phyloP scores from a whole-genome alignment of 768 basidiomycete genomes.

The Hypsizygus marmoreus region DNA sequence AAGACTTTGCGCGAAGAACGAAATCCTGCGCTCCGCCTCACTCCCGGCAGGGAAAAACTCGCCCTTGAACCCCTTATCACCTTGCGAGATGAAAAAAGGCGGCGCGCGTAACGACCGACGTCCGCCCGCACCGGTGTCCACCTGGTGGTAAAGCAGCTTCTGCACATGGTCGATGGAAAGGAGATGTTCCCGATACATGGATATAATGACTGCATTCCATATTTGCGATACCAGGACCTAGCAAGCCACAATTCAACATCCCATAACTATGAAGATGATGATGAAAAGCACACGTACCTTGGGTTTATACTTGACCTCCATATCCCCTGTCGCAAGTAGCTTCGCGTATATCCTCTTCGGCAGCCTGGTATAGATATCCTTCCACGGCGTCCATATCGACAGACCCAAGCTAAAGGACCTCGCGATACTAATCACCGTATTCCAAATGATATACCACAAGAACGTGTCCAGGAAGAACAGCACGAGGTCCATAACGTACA shows the following conservation, averaged over 20 bases:
- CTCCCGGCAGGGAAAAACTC: slow-evolving; percentile 95
- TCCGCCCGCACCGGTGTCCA: slow-evolving; percentile 76
- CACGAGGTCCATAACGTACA: slow-evolving; percentile 98
- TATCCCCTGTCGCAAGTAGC: slow-evolving; percentile 88
- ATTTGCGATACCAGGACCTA: slow-evolving; percentile 98
- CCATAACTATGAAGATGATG: not conserved
- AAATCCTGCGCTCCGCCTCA: slow-evolving; percentile 96
- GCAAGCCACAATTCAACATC: slow-evolving; percentile 4
- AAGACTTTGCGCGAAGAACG: slow-evolving; percentile 97
- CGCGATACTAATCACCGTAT: slow-evolving; percentile 88
- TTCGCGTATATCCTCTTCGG: slow-evolving; percentile 98
- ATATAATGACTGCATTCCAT: slow-evolving; percentile 99
- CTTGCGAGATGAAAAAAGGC: slow-evolving; percentile 97
- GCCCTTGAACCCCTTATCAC: slow-evolving; percentile 74
- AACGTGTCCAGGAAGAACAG: slow-evolving; percentile 99
- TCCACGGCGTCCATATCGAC: slow-evolving; percentile 99
- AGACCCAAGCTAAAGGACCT: slow-evolving; percentile 89
- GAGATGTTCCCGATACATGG: slow-evolving; percentile 99
- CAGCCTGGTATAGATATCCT: slow-evolving; percentile 92
- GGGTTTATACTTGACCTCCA: slow-evolving; percentile 99
- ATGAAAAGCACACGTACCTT: slow-evolving; percentile 62
- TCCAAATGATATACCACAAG: slow-evolving; percentile 99
- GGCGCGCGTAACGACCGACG: slow-evolving; percentile 92
- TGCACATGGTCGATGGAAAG: slow-evolving; percentile 99
- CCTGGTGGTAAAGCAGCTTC: slow-evolving; percentile 96